These are phyloP conservation scores for Fomitopsis betulina DNA, from an alignment of 1,284 basidiomycete genomes.

Conservation along the genomic window DNA sequence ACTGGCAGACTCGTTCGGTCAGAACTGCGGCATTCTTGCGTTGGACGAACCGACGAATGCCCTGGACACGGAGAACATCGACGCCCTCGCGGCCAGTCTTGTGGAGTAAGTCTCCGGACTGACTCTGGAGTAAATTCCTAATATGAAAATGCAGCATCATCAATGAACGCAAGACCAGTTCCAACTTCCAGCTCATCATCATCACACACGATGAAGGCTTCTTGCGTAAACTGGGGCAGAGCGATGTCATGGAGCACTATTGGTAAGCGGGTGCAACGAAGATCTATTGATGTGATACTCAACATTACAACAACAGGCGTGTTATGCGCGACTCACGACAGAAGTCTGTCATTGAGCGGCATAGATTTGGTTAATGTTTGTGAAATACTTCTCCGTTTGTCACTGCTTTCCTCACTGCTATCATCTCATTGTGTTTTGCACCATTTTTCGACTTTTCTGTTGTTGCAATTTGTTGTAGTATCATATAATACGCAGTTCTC, in stretches of 20 bases:
- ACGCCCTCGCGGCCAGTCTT: conserved; percentile 87
- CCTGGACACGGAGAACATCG: conserved; percentile 94
- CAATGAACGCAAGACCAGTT: conserved; percentile 82
- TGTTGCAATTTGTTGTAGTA: background rate
- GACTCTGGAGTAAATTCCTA: conserved; percentile 5
- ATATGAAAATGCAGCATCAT: conserved; percentile 62
- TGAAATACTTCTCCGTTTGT: background rate
- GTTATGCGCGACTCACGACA: conserved; percentile 58
- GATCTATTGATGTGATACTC: background rate
- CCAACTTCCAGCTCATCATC: conserved; percentile 96
- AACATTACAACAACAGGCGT: conserved; percentile 35
- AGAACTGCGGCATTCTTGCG: conserved; percentile 96
- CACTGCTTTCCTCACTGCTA: background rate
- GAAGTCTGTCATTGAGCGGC: conserved; percentile 69
- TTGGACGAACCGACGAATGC: conserved; percentile 99
- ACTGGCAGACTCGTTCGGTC: conserved; percentile 94
- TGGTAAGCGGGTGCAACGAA: conserved; percentile 53
- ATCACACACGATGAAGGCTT: conserved; percentile 97
- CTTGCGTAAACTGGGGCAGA: conserved; percentile 77
- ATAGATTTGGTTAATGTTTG: conserved; percentile 48
- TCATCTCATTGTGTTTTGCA: background rate
- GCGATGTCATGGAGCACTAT: conserved; percentile 88
- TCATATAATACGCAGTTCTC: no score
- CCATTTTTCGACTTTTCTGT: background rate
- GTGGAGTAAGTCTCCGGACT: conserved; percentile 67